A percentile compares a stretch with the other conserved stretches of the same genome.
phyloP scores from a whole-genome alignment of 805 yeast species.

The Cyberlindnera japonica region DNA sequence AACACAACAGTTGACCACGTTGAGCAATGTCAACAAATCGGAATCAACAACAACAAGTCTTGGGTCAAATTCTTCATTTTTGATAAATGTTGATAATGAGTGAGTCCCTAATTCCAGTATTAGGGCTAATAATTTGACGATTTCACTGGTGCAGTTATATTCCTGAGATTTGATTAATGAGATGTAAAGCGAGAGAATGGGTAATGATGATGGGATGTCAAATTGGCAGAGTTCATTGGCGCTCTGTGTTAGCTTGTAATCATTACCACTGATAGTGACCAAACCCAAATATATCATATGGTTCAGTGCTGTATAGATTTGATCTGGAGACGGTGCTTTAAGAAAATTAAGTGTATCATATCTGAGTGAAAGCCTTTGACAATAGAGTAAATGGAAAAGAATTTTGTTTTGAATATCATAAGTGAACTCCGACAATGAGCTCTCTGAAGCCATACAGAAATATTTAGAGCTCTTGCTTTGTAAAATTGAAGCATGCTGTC shows the following conservation, averaged over 20 bases:
- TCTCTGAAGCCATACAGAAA: conserved; percentile 6
- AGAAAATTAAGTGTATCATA: conserved; percentile 6
- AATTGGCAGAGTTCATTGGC: background rate
- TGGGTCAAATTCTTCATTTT: conserved; percentile 4
- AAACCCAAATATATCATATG: conserved; percentile 11
- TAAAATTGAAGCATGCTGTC: conserved; percentile 4
- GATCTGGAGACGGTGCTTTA: conserved; percentile 6
- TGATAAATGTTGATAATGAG: conserved; percentile 8
- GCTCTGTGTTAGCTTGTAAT: conserved; percentile 5
- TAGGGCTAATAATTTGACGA: conserved; percentile 3
- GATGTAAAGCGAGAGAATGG: conserved; percentile 4
- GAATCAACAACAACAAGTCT: conserved; percentile 8
- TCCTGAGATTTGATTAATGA: conserved; percentile 2
- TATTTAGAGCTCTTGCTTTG: conserved; percentile 9
- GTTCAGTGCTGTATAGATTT: background rate
- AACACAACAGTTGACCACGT: conserved; percentile 6
- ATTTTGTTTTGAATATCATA: conserved; percentile 4
- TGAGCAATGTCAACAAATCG: conserved; percentile 11
- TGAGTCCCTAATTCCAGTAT: conserved; percentile 2
- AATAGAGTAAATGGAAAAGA: conserved; percentile 3
- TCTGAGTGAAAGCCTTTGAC: background rate
- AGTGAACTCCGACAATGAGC: conserved; percentile 1
- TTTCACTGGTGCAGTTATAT: background rate
- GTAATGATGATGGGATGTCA: conserved; percentile 2
- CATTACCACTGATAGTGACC: conserved; percentile 2